These are phyloP conservation scores for Mortierella sp. DNA, from an alignment of 371 early-diverging fungal genomes.

Conservation along the genomic window DNA sequence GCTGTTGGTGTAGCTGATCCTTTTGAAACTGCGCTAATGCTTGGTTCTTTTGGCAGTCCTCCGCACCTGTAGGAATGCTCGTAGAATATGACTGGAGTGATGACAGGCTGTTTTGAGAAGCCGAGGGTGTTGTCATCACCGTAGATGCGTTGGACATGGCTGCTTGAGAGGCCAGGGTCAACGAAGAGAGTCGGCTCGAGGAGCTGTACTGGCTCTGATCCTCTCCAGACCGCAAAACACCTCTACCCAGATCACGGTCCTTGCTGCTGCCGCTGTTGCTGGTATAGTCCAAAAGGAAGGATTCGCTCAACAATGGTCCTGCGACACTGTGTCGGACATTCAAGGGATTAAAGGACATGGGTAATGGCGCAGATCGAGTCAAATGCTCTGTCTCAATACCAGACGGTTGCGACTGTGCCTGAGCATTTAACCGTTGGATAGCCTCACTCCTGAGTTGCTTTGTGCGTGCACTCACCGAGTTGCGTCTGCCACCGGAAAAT, in stretches of 20 bases:
- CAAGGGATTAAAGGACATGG: slow-evolving; percentile 1
- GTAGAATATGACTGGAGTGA: slow-evolving; percentile 25
- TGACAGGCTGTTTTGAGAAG: slow-evolving; percentile 39
- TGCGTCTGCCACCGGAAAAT: slow-evolving; percentile 25
- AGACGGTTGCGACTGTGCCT: slow-evolving; percentile 21
- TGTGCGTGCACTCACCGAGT: slow-evolving; percentile 26
- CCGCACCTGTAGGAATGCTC: neutral
- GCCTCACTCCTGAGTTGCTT: slow-evolving; percentile 47
- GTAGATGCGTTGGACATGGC: slow-evolving; percentile 22
- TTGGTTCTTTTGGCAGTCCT: slow-evolving; percentile 6
- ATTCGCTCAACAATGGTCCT: slow-evolving; percentile 19
- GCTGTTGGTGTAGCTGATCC: slow-evolving; percentile 20
- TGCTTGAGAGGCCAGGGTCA: slow-evolving; percentile 25
- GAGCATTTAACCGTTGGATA: slow-evolving; percentile 39
- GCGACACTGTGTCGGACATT: slow-evolving; percentile 28
- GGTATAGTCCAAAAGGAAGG: slow-evolving; percentile 1
- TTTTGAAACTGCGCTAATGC: slow-evolving; percentile 28
- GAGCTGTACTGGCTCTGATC: slow-evolving; percentile 35
- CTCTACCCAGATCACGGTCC: slow-evolving; percentile 2
- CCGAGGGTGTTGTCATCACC: slow-evolving; percentile 22
- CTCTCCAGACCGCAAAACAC: slow-evolving; percentile 3
- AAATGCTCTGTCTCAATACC: neutral
- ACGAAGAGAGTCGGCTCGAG: slow-evolving; percentile 14
- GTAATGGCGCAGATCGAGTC: slow-evolving; percentile 1
- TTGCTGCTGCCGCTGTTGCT: neutral